These are phyloP conservation scores for Chytriomyces sp. DNA, from an alignment of 192 early-diverging fungal species.

Conservation along the genomic window DNA sequence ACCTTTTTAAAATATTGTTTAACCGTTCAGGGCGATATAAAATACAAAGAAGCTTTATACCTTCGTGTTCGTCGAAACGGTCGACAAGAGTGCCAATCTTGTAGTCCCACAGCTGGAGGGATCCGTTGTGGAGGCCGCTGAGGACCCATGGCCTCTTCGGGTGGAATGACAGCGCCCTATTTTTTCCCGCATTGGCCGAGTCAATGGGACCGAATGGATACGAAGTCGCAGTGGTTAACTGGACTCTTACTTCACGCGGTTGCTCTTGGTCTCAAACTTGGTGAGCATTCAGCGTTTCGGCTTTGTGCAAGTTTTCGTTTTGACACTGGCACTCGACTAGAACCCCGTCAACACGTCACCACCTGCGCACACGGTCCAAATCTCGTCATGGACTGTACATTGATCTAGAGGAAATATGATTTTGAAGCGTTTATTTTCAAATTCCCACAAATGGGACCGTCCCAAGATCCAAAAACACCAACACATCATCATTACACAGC, in stretches of 20 bases:
- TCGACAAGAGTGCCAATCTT: constrained; percentile 98
- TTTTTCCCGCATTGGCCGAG: neutral
- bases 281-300: constrained; percentile 48
- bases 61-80: constrained; percentile 99
- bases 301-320: neutral
- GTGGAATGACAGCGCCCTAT: constrained; percentile 95
- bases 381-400: neutral
- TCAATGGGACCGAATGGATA: neutral
- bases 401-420: no score
- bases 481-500: no score
- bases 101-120: constrained; percentile 99
- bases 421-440: no score
- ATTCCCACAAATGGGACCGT: no score
- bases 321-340: neutral
- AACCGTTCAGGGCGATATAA: neutral
- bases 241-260: neutral
- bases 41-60: constrained; percentile 41
- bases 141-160: constrained; percentile 99
- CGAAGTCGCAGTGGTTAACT: neutral
- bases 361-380: neutral
- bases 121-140: constrained; percentile 95
- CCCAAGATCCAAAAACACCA: neutral
- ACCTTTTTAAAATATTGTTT: constrained; percentile 54
- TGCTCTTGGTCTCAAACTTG: constrained; percentile 93
- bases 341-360: neutral